Conservation (phyloP, 495 filamentous ascomycete genomes). For the Astrocystis sublimbata region DNA sequence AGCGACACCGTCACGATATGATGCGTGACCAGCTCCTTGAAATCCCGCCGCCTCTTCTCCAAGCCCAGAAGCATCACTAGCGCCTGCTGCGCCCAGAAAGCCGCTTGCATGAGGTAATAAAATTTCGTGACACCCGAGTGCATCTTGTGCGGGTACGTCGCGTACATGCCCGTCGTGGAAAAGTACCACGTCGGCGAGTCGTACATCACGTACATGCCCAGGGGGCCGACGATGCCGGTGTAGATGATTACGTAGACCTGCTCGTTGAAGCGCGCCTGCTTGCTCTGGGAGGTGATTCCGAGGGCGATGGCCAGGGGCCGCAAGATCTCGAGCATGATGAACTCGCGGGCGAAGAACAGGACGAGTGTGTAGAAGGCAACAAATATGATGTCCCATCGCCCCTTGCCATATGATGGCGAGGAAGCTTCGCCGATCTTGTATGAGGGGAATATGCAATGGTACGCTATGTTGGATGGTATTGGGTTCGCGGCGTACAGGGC, state of each 20-base stretch:
- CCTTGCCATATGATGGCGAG: slow-evolving; percentile 79
- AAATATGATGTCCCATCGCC: slow-evolving; percentile 77
- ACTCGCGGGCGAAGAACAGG: slow-evolving; percentile 90
- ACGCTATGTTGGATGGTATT: slow-evolving; percentile 72
- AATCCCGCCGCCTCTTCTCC: slow-evolving; percentile 94
- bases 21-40: slow-evolving; percentile 87
- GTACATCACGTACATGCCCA: slow-evolving; percentile 88
- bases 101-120: slow-evolving; percentile 92
- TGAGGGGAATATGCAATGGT: slow-evolving; percentile 86
- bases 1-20: slow-evolving; percentile 86
- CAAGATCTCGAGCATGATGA: slow-evolving; percentile 89
- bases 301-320: slow-evolving; percentile 68
- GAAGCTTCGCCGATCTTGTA: slow-evolving; percentile 64
- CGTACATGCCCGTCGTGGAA: slow-evolving; percentile 86
- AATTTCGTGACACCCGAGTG: slow-evolving; percentile 85
- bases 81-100: slow-evolving; percentile 93
- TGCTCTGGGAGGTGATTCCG: slow-evolving; percentile 70
- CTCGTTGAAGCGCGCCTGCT: slow-evolving; percentile 92
- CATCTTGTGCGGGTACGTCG: slow-evolving; percentile 80
- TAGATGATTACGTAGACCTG: slow-evolving; percentile 93
- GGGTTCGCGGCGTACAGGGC: slow-evolving; percentile 75
- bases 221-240: slow-evolving; percentile 79
- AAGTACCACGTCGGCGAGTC: slow-evolving; percentile 93
- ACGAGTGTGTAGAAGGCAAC: slow-evolving; percentile 88
- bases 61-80: slow-evolving; percentile 86